These are phyloP conservation scores for Rhodotorula sp. DNA, from an alignment of 1,284 basidiomycete genomes.

Conservation along the genomic window DNA sequence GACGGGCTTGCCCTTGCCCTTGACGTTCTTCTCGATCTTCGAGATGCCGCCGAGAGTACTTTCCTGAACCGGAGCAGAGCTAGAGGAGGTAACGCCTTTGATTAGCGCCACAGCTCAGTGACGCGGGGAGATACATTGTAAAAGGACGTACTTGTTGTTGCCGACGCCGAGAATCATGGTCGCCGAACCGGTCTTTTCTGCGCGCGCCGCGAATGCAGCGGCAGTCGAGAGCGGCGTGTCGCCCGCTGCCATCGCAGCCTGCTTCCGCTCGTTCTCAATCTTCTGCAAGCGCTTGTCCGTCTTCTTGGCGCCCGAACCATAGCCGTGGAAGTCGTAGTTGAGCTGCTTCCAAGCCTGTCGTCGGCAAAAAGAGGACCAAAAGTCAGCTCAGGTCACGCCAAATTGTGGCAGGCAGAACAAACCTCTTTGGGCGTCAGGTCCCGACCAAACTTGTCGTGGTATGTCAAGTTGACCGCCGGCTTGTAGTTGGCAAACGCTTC, in stretches of 20 bases:
- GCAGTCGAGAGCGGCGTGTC: conserved; percentile 93
- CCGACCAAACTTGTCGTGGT: conserved; percentile 95
- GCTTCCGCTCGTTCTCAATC: conserved; percentile 89
- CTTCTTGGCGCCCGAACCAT: conserved; percentile 89
- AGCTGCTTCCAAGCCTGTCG: conserved; percentile 81
- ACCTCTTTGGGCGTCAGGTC: conserved; percentile 80
- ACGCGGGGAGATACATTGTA: too few relatives aligned
- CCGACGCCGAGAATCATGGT: conserved; percentile 91
- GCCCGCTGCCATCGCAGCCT: conserved; percentile 81
- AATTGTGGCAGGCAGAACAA: neutral
- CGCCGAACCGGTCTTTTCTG: conserved; percentile 87
- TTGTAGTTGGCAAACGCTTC: conserved; percentile 91
- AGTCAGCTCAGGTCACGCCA: neutral
- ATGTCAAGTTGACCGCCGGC: conserved; percentile 93
- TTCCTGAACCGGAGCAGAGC: conserved; percentile 37
- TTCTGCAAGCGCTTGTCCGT: conserved; percentile 89
- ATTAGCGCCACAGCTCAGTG: neutral
- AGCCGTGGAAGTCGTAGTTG: conserved; percentile 93
- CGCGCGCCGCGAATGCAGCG: conserved; percentile 80
- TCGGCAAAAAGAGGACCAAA: neutral
- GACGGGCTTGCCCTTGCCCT: conserved; percentile 38
- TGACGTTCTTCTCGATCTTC: conserved; percentile 18
- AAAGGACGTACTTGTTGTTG: conserved; percentile 68
- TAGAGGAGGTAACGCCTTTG: neutral
- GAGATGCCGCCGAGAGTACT: conserved; percentile 21